phyloP scores from a whole-genome alignment of 371 early-diverging fungal genomes.

The Actinomucor elegans region DNA sequence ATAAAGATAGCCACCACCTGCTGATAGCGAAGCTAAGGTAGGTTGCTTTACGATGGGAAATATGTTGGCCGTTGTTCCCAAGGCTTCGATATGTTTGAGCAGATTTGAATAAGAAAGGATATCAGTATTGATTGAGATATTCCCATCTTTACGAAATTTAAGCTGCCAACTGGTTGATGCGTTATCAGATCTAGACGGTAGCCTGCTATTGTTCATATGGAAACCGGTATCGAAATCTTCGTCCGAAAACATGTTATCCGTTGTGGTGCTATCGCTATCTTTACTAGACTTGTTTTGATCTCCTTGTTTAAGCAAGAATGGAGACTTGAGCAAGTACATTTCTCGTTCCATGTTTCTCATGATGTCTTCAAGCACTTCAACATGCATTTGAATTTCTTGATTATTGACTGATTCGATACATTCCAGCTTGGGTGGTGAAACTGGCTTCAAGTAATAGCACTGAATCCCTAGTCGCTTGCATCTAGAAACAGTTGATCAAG shows the following conservation, averaged over 20 bases:
- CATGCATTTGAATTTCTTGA: conserved; percentile 15
- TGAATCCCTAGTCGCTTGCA: conserved; percentile 22
- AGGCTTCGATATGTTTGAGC: conserved; percentile 10
- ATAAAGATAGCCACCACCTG: conserved; percentile 10
- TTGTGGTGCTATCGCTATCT: neutral
- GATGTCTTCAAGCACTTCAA: conserved; percentile 15
- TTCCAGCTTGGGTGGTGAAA: conserved; percentile 5
- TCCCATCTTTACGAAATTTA: conserved; percentile 4
- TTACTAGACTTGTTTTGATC: neutral
- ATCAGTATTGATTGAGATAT: conserved; percentile 15
- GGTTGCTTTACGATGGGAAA: conserved; percentile 13
- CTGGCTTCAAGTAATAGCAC: conserved; percentile 22
- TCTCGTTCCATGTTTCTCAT: conserved; percentile 23
- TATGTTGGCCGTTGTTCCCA: neutral
- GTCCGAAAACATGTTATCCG: no score
- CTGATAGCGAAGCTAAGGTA: conserved; percentile 7
- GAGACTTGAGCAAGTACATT: conserved; percentile 6
- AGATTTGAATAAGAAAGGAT: conserved; percentile 13
- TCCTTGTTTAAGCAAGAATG: neutral
- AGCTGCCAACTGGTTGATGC: conserved; percentile 13
- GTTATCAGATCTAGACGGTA: neutral
- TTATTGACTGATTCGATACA: neutral
- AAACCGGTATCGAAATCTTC: conserved; percentile 2
- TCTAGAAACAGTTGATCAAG: conserved; percentile 4
- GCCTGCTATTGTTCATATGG: neutral